A percentile compares a stretch with the other conserved stretches of the same genome.
These are phyloP conservation scores for Pogostemon cablin DNA, from an alignment of 257 asterid species.

Conservation along the genomic window DNA sequence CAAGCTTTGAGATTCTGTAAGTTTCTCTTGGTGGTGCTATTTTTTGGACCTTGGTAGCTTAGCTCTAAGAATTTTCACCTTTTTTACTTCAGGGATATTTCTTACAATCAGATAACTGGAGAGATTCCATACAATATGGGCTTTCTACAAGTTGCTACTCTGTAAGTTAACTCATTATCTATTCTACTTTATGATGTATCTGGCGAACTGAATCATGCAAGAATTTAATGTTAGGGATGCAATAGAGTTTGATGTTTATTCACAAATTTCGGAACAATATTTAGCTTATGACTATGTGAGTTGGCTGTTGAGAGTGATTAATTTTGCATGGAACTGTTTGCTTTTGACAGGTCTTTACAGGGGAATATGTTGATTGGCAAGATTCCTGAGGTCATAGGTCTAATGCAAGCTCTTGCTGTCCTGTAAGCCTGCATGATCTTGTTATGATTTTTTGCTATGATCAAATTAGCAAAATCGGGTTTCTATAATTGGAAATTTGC, in stretches of 20 bases:
- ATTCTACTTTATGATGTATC: constrained; percentile 1
- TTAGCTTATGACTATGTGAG: neutral
- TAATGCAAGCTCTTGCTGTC: constrained; percentile 99
- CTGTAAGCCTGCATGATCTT: constrained; percentile 57
- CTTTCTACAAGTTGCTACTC: constrained; percentile 94
- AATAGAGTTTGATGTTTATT: neutral
- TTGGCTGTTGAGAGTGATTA: neutral
- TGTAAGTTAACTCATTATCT: constrained; percentile 54
- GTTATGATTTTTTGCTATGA: neutral
- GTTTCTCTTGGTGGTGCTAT: constrained; percentile 29
- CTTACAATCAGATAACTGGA: constrained; percentile 89
- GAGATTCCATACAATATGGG: constrained; percentile 97
- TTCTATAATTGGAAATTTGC: neutral
- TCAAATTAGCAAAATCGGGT: neutral
- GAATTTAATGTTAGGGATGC: neutral
- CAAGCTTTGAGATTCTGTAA: constrained; percentile 95
- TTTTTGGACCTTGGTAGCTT: neutral
- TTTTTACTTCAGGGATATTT: constrained; percentile 67
- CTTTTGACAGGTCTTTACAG: constrained; percentile 72
- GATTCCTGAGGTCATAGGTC: constrained; percentile 96
- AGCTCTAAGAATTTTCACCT: neutral
- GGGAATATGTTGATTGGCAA: constrained; percentile 87
- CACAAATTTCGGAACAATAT: neutral
- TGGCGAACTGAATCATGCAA: neutral
- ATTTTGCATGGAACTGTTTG: constrained; percentile 11